Evolutionary conservation across 805 yeast genomes (phyloP).

Genomic region (Cyberlindnera bimundalis): DNA sequence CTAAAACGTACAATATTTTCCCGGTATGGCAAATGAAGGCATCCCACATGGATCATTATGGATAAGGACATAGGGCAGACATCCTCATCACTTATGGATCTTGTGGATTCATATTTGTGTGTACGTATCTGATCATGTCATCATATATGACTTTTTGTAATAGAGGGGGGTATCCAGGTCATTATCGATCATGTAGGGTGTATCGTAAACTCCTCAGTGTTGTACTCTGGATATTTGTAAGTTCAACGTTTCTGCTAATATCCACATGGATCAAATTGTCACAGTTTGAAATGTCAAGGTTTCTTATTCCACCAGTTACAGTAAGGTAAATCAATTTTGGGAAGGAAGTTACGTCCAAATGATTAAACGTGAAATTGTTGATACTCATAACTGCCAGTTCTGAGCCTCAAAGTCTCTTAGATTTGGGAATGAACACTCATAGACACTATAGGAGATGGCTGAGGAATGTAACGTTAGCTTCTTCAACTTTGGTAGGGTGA

Average conservation of each 20-base stretch:
- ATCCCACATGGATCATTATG: no score
- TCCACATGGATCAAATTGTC: constrained; percentile 8
- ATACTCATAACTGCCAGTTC: constrained; percentile 6
- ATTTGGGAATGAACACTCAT: constrained; percentile 15
- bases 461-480: no score
- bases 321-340: constrained; percentile 9
- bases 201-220: constrained; percentile 6
- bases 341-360: constrained; percentile 3
- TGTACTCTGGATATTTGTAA: background rate
- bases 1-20: no score
- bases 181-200: constrained; percentile 5
- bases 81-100: no score
- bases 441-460: constrained; percentile 12
- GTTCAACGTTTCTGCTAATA: constrained; percentile 10
- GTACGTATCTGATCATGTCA: constrained; percentile 33
- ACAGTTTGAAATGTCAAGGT: constrained; percentile 4
- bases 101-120: no score
- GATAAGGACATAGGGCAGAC: no score
- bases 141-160: constrained; percentile 9
- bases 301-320: constrained; percentile 14
- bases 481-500: no score
- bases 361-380: constrained; percentile 11
- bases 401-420: constrained; percentile 15
- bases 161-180: constrained; percentile 13
- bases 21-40: no score